phyloP scores from a whole-genome alignment of 129 eudicot species.

The Kitagawia praeruptora region DNA sequence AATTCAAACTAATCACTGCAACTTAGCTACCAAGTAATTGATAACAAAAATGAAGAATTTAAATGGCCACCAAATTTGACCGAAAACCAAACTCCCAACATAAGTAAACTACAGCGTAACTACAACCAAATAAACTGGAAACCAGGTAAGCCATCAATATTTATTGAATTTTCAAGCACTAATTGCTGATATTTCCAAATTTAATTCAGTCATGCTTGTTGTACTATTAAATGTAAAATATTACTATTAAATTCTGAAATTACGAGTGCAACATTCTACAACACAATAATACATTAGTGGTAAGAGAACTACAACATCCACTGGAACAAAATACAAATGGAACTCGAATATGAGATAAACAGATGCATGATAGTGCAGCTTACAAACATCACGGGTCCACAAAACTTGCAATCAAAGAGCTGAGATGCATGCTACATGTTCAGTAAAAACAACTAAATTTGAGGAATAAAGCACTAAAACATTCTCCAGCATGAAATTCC shows the following conservation, averaged over 20 bases:
- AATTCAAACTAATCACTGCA: not conserved
- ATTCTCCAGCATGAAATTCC: conserved; percentile 11
- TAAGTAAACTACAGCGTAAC: too few species aligned
- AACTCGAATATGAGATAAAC: not conserved
- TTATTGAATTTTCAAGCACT: not conserved
- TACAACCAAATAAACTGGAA: not conserved
- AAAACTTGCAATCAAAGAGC: too few species aligned
- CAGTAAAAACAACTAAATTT: not conserved
- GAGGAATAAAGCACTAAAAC: conserved; percentile 4
- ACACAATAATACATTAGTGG: too few species aligned
- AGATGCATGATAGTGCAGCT: not conserved
- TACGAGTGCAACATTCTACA: not conserved
- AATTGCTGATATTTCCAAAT: not conserved
- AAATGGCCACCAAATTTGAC: too few species aligned
- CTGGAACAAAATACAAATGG: not conserved
- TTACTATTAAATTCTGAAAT: not conserved
- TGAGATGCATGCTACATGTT: too few species aligned
- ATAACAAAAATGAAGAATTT: too few species aligned
- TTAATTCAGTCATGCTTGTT: not conserved
- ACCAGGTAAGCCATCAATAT: not conserved
- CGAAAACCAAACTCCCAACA: too few species aligned
- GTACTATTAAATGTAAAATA: not conserved
- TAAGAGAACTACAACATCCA: too few species aligned
- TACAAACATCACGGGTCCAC: too few species aligned
- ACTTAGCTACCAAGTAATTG: not conserved